Conservation (phyloP, 1,284 basidiomycete species). For the Phellopilus nigrolimitatus region DNA sequence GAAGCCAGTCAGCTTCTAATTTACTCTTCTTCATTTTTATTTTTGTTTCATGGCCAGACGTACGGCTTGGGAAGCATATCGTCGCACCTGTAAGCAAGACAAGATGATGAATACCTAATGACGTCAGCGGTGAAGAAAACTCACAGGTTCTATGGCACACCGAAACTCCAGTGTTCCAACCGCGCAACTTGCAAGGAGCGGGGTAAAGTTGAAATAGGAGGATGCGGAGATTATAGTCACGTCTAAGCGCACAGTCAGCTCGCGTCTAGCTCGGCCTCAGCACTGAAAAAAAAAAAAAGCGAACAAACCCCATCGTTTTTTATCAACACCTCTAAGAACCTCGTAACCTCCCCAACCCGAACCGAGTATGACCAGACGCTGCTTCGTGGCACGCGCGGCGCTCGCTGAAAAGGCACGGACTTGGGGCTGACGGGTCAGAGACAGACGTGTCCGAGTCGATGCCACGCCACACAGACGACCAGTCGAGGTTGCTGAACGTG, state of each 20-base stretch:
- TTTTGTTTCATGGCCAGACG: slow-evolving; percentile 29
- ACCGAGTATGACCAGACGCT: slow-evolving; percentile 75
- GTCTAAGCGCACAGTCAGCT: slow-evolving; percentile 36
- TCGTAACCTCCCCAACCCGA: slow-evolving; percentile 86
- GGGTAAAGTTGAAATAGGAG: slow-evolving; percentile 83
- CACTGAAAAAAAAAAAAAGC: slow-evolving; percentile 2
- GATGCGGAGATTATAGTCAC: slow-evolving; percentile 71
- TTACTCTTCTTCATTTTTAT: neutral
- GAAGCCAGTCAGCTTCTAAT: slow-evolving; percentile 1
- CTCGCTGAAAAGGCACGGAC: slow-evolving; percentile 26
- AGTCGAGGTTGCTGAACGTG: too few relatives aligned
- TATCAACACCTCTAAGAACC: slow-evolving; percentile 59
- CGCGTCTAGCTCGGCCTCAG: neutral
- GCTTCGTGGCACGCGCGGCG: slow-evolving; percentile 37
- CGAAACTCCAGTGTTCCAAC: slow-evolving; percentile 83
- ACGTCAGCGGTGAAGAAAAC: slow-evolving; percentile 29
- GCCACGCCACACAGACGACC: too few relatives aligned
- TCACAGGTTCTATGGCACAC: slow-evolving; percentile 76
- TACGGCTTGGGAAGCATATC: slow-evolving; percentile 54
- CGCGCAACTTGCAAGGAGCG: slow-evolving; percentile 69
- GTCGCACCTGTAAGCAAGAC: slow-evolving; percentile 38
- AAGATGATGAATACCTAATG: slow-evolving; percentile 24
- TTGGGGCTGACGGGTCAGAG: too few relatives aligned
- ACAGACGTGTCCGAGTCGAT: too few relatives aligned
- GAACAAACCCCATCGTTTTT: slow-evolving; percentile 58